These are phyloP conservation scores for Perkinsus olseni DNA, from an alignment of 169 alveolate genomes.

Conservation along the genomic window DNA sequence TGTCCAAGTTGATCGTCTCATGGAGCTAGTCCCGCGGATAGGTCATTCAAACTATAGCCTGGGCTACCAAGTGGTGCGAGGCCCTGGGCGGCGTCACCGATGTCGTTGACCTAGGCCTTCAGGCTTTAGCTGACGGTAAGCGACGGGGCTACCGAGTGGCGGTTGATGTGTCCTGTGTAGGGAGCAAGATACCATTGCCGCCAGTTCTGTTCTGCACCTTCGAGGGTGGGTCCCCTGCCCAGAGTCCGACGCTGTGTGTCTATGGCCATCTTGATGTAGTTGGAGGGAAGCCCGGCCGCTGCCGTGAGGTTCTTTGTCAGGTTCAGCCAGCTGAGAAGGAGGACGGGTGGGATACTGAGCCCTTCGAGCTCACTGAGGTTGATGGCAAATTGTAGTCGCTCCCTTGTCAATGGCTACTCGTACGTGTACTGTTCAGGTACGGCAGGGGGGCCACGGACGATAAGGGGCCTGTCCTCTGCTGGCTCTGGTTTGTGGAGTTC, in stretches of 20 bases:
- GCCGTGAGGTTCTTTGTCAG: background rate
- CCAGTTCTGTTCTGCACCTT: background rate
- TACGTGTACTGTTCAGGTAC: background rate
- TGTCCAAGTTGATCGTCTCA: background rate
- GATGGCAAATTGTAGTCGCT: background rate
- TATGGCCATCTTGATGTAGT: background rate
- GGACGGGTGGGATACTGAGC: conserved; percentile 5
- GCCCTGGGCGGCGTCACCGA: background rate
- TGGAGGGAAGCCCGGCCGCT: background rate
- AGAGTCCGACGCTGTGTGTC: background rate
- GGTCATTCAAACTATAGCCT: background rate
- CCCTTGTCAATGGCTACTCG: background rate
- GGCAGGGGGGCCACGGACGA: conserved; percentile 3
- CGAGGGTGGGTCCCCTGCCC: background rate
- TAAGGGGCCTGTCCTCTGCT: background rate
- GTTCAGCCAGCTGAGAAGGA: background rate
- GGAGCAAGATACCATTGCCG: background rate
- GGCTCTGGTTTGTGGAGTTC: background rate
- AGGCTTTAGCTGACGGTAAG: background rate
- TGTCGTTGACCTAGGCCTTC: background rate
- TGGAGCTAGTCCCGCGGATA: background rate
- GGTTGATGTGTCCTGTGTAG: background rate
- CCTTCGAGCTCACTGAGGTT: background rate
- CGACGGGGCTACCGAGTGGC: background rate
- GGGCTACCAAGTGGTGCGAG: background rate